Evolutionary conservation across 345 rosid species (phyloP), one percentile per base, ranked within the genome.

Genomic region (Turritis glabra): DNA sequence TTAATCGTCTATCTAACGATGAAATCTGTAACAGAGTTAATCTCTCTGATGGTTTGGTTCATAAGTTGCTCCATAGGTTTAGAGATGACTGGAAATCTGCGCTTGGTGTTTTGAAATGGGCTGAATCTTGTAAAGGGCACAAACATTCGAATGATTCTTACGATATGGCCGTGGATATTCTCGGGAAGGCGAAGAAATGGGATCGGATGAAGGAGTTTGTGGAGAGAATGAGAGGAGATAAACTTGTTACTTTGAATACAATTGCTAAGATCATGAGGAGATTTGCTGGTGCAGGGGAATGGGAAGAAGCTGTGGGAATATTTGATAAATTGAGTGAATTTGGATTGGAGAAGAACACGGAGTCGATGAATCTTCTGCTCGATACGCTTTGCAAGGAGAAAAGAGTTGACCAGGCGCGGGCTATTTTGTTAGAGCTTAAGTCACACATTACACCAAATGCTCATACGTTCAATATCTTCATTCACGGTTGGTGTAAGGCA

Each of bases 401-500:
- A 32, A 82, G 79, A 69, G 96, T 86, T 0, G 92, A 85, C 72
- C 84, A 72, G 72, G 98, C 96, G 2, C 87, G 92, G 0, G 80
- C 30, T 1, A 69, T 89, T 60, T 85, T 87, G 84, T 52, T 85
- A 64, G 79, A 79, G 75, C 90, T 93, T 2, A 89, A 88, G 72
- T 66, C 90, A 9, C 81, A 82, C 58, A 83, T 91, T 70, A 30
- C 77, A 9, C 94, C 98, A 2, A 35, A 88, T 83, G 85, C 82
- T n/a, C 46, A 77, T 73, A 89, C 96, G 5, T 93, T 89, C 73
- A 89, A 91, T 55, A 93, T 91, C 37, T 86, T 91, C 43, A 88
- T 93, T 52, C 86, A 89, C 33, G 97, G 98, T 51, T 93, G 98
- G 98, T 91, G 97, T 76, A 85, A 86, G 80, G 67, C 80, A n/a